Base-by-base conservation (phyloP, 306 rosid species). In the Cicer chorassanicum region DNA sequence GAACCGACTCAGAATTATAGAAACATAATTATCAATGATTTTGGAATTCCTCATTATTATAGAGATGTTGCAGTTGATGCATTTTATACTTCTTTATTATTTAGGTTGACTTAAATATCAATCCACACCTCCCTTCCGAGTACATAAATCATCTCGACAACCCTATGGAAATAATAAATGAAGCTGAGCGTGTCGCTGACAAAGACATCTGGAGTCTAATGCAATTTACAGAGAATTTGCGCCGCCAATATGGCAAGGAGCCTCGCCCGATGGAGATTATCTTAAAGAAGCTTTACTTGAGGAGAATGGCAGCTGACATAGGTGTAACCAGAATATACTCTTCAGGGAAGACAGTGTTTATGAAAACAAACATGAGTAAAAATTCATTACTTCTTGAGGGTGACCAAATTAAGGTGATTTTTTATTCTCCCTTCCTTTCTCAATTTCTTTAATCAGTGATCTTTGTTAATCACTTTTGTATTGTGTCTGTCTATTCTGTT, bases 261-360 rank as follows among this genome's bases (percentile, higher is more conserved):
- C 98, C 98, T 68, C 77, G 59, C 73, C 84, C 97, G 61, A 87
- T 91, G 98, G 97, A 87, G 89, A 75, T 89, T 79, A 78, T 94
- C 12, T 75, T 91, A 72, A 86, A 88, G 85, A 91, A 90, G 83
- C 94, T 94, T 51, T 94, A 94, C 46, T 88, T 91, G 81, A 85
- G 88, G 77, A 94, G 97, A 87, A 94, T 94, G 98, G 92, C 98
- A 1, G 98, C 96, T 18, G 98, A 94, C 84, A 80, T 94, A 18
- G 97, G 98, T 64, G 84, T 94, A 81, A 73, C 74, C 55, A 86
- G 86, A 70, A 87, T 94, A 48, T 91, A 84, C 82, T 80, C 93
- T 73, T 75, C 84, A 12, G 95, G 98, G 78, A 94, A 90, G 88
- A 81, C 21, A 11, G 88, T 94, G 70, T 71, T 60, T 42, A 88